These are phyloP conservation scores for Stachybotrys echinatus DNA, from an alignment of 2,329 filamentous ascomycete genomes.

Conservation along the genomic window DNA sequence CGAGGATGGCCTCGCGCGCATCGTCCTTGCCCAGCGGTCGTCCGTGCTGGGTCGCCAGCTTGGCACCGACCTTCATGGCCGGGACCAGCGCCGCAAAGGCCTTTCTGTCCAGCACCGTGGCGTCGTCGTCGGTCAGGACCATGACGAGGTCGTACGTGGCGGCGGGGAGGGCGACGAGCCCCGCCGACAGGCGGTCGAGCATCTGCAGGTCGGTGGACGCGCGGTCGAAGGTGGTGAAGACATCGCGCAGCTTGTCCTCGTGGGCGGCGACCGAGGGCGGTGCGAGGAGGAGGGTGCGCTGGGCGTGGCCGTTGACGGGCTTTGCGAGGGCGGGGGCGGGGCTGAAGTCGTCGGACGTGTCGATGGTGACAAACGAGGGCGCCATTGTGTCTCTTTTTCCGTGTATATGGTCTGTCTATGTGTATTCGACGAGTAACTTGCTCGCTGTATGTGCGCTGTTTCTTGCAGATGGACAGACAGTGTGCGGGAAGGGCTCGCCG, in stretches of 20 bases:
- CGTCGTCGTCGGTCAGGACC: conserved; percentile 72
- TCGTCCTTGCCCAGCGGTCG: conserved; percentile 47
- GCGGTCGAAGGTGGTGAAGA: conserved; percentile 71
- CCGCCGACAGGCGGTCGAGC: conserved; percentile 86
- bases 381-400: conserved; percentile 31
- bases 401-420: not conserved
- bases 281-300: conserved; percentile 75
- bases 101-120: conserved; percentile 58
- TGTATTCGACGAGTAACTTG: not conserved
- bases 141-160: conserved; percentile 80
- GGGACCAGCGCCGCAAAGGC: conserved; percentile 66
- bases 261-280: conserved; percentile 86
- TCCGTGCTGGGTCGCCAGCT: conserved; percentile 65
- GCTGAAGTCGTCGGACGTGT: conserved; percentile 50
- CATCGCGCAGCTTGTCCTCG: conserved; percentile 66
- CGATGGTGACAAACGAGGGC: conserved; percentile 48
- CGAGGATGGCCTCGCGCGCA: conserved; percentile 75
- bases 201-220: conserved; percentile 85
- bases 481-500: not conserved
- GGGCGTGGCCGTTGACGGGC: conserved; percentile 19
- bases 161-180: conserved; percentile 70
- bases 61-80: conserved; percentile 64
- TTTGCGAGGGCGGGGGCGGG: conserved; percentile 23
- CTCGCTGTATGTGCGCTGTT: not conserved
- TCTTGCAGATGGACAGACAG: not conserved